phyloP scores from a whole-genome alignment of 192 early-diverging fungal species.

The Coemansia pectinata region DNA sequence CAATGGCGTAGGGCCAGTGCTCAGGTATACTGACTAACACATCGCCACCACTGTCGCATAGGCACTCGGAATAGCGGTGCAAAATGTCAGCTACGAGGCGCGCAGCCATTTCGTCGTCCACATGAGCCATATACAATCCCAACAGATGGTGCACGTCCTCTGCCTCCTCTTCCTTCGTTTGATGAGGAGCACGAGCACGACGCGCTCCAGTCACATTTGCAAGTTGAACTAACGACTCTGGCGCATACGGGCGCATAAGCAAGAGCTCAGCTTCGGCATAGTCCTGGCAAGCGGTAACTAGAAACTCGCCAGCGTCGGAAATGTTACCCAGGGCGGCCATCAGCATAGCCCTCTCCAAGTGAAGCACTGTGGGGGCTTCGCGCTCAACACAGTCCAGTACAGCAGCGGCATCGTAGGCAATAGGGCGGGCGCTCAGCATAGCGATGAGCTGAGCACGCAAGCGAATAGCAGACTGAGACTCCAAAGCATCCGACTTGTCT shows the following conservation, averaged over 20 bases:
- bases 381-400: conserved; percentile 24
- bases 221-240: conserved; percentile 25
- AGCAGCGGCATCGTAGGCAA: conserved; percentile 17
- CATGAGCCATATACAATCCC: conserved; percentile 19
- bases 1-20: conserved; percentile 33
- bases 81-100: conserved; percentile 37
- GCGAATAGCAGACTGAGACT: neutral
- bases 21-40: conserved; percentile 29
- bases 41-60: neutral
- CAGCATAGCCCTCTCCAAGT: conserved; percentile 33
- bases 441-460: conserved; percentile 27
- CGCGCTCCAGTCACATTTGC: neutral
- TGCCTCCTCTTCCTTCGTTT: neutral
- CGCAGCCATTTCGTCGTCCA: conserved; percentile 37
- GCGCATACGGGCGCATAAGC: conserved; percentile 22
- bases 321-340: conserved; percentile 20
- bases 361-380: conserved; percentile 12
- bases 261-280: conserved; percentile 49
- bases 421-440: conserved; percentile 13
- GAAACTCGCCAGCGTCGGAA: conserved; percentile 17
- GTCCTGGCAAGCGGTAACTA: conserved; percentile 31
- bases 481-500: neutral
- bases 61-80: conserved; percentile 2
- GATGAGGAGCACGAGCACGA: neutral
- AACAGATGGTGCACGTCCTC: conserved; percentile 21